phyloP scores from a whole-genome alignment of 768 basidiomycete genomes.

The Rhodotorula babjevae region DNA sequence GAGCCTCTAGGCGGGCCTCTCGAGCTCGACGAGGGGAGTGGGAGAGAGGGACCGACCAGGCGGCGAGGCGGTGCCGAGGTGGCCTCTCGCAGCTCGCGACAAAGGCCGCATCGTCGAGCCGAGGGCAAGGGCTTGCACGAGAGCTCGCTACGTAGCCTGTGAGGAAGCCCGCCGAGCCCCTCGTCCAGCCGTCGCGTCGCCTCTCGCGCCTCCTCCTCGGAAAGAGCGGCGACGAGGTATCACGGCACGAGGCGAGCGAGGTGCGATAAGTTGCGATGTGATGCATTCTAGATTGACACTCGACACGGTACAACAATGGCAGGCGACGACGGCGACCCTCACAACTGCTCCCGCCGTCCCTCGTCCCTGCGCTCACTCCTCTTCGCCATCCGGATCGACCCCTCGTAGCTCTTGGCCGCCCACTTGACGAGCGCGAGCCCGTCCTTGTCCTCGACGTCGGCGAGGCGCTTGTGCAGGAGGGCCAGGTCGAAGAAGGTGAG shows the following conservation, averaged over 20 bases:
- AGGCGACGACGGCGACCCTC: not conserved
- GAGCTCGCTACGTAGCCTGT: too few species aligned
- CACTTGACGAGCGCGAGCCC: conserved; percentile 22
- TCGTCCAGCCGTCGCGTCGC: too few species aligned
- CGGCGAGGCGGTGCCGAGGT: too few species aligned
- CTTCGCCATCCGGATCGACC: conserved; percentile 7
- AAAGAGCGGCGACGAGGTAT: too few species aligned
- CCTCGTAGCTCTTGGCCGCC: conserved; percentile 21
- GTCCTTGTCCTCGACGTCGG: conserved; percentile 18
- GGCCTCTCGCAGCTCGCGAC: too few species aligned
- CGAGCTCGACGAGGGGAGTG: not conserved
- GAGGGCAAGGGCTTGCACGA: too few species aligned
- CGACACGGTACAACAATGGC: not conserved
- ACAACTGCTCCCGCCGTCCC: not conserved
- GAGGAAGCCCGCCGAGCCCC: too few species aligned
- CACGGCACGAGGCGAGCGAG: too few species aligned
- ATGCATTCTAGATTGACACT: not conserved
- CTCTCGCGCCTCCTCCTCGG: too few species aligned
- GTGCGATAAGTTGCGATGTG: not conserved
- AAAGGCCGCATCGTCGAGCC: too few species aligned
- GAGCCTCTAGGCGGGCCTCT: not conserved
- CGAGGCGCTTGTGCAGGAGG: conserved; percentile 29
- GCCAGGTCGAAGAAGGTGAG: conserved; percentile 22
- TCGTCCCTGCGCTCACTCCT: conserved; percentile 15
- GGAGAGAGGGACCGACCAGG: not conserved